Conservation (phyloP, 2,329 filamentous ascomycete species). For the Seiridium unicorne region DNA sequence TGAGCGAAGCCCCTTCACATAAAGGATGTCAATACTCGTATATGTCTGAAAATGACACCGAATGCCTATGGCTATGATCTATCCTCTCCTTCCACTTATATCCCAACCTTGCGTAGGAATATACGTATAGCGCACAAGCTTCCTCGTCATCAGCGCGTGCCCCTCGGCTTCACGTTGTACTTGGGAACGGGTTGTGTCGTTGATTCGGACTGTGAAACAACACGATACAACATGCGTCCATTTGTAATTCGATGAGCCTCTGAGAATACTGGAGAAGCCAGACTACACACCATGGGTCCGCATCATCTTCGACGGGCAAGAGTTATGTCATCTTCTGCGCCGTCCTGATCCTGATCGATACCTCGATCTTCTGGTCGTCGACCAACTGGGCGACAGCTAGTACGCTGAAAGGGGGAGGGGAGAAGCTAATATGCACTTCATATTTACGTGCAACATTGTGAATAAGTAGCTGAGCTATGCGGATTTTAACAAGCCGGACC, state of each 20-base stretch:
- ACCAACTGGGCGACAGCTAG: background rate
- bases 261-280: slow-evolving; percentile 14
- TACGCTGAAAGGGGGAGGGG: background rate
- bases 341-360: background rate
- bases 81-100: too few species aligned
- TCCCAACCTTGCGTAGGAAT: too few species aligned
- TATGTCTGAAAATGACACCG: too few species aligned
- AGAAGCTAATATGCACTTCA: background rate
- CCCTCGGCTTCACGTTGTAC: too few species aligned
- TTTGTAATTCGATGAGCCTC: slow-evolving; percentile 15
- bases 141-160: too few species aligned
- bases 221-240: slow-evolving; percentile 5
- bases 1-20: too few species aligned
- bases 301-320: slow-evolving; percentile 10
- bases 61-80: too few species aligned
- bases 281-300: slow-evolving; percentile 15
- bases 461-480: background rate
- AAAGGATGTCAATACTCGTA: too few species aligned
- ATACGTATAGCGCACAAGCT: too few species aligned
- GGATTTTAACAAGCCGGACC: background rate
- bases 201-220: too few species aligned
- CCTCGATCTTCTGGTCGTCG: background rate
- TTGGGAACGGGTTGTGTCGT: too few species aligned
- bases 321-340: slow-evolving; percentile 1
- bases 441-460: background rate